Conservation (phyloP, 805 yeast genomes). For the Suhomyces canberraensis region DNA sequence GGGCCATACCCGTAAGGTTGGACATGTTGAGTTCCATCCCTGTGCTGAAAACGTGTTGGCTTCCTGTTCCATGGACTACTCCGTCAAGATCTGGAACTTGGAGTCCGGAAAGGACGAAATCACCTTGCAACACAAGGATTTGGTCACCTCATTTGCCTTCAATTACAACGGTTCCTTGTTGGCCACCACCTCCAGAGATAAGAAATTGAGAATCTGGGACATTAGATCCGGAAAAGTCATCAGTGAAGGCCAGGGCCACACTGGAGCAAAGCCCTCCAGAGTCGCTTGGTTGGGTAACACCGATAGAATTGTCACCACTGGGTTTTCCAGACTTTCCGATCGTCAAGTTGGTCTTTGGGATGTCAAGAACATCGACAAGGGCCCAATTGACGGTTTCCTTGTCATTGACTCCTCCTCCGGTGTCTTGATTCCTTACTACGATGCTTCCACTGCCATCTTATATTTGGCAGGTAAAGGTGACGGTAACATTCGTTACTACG, state of each 20-base stretch:
- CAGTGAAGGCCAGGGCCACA: constrained; percentile 84
- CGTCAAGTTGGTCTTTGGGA: constrained; percentile 97
- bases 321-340: constrained; percentile 87
- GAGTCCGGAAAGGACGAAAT: constrained; percentile 66
- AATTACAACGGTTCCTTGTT: constrained; percentile 83
- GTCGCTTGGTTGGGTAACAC: constrained; percentile 87
- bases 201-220: constrained; percentile 89
- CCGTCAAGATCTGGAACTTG: constrained; percentile 89
- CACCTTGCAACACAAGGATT: constrained; percentile 81
- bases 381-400: constrained; percentile 87
- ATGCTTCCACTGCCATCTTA: constrained; percentile 72
- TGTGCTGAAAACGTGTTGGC: constrained; percentile 83
- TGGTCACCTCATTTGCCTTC: constrained; percentile 90
- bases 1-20: constrained; percentile 94
- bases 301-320: constrained; percentile 87
- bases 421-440: constrained; percentile 87
- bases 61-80: constrained; percentile 84
- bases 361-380: constrained; percentile 63
- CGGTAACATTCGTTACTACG: constrained; percentile 93
- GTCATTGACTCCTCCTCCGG: constrained; percentile 90
- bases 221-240: constrained; percentile 68
- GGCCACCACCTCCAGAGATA: constrained; percentile 90
- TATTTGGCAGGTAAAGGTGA: constrained; percentile 97
- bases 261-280: constrained; percentile 89
- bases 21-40: constrained; percentile 88